Percentiles rank a stretch among this genome's conserved stretches.
These are phyloP conservation scores for Sporisorium scitamineum DNA, from an alignment of 1,284 basidiomycete species.

Conservation along the genomic window DNA sequence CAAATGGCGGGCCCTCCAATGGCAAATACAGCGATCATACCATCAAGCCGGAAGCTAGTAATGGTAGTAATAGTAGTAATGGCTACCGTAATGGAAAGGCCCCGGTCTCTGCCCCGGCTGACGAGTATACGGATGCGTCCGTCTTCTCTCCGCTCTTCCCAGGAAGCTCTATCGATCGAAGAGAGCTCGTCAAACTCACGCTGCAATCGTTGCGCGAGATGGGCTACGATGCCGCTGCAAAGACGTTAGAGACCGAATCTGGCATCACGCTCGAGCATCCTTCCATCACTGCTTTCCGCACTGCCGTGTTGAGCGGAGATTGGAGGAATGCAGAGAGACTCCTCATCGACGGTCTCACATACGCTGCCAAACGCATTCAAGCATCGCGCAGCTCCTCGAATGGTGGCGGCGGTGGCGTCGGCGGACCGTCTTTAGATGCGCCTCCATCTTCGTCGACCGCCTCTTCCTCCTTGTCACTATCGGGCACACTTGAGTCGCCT, in stretches of 20 bases:
- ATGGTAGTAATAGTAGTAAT: slow-evolving; percentile 18
- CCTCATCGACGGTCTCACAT: slow-evolving; percentile 72
- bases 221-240: slow-evolving; percentile 91
- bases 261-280: slow-evolving; percentile 86
- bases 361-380: slow-evolving; percentile 44
- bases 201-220: slow-evolving; percentile 91
- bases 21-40: slow-evolving; percentile 15
- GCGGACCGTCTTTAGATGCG: slow-evolving; percentile 6
- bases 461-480: slow-evolving; percentile 21
- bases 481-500: slow-evolving; percentile 10
- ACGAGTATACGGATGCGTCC: slow-evolving; percentile 29
- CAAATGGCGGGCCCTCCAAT: slow-evolving; percentile 33
- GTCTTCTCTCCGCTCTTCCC: slow-evolving; percentile 36
- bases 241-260: slow-evolving; percentile 89
- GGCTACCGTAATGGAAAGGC: slow-evolving; percentile 28
- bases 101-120: background rate
- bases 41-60: slow-evolving; percentile 19
- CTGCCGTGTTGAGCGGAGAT: slow-evolving; percentile 82
- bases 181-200: slow-evolving; percentile 90
- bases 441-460: slow-evolving; percentile 20
- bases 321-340: slow-evolving; percentile 85
- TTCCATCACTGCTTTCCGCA: slow-evolving; percentile 83
- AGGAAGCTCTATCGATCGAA: slow-evolving; percentile 73
- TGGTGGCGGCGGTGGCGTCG: background rate
- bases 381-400: slow-evolving; percentile 19